phyloP scores from a whole-genome alignment of 345 rosid genomes.

The Camelina neglecta region DNA sequence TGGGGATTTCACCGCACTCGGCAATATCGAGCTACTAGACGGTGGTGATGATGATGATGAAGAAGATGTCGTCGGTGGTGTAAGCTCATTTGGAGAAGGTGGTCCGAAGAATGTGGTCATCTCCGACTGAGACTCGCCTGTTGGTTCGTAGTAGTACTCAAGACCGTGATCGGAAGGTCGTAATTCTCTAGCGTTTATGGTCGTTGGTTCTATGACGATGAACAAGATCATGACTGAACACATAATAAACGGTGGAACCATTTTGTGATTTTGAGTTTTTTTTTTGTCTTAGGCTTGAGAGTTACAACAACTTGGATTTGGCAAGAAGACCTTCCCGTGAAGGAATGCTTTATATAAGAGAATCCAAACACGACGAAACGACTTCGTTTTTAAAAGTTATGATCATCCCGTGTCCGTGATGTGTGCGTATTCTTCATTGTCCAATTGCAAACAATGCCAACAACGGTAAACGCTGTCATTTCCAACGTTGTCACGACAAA shows the following conservation, averaged over 20 bases:
- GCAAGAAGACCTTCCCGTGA: slow-evolving; percentile 14
- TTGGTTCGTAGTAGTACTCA: slow-evolving; percentile 54
- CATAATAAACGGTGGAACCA: slow-evolving; percentile 32
- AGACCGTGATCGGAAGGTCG: slow-evolving; percentile 82
- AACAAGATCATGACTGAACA: slow-evolving; percentile 8
- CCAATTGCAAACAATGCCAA: neutral
- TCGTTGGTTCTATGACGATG: slow-evolving; percentile 25
- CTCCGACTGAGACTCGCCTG: slow-evolving; percentile 47
- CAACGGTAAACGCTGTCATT: neutral
- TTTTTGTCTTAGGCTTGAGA: neutral
- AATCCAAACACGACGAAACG: slow-evolving; percentile 6
- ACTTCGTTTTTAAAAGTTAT: neutral
- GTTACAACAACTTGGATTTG: neutral
- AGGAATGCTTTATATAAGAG: slow-evolving; percentile 21
- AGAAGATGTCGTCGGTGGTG: neutral
- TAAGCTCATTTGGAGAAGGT: slow-evolving; percentile 30
- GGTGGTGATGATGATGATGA: slow-evolving; percentile 9
- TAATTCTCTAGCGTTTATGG: slow-evolving; percentile 50
- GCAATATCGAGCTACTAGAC: slow-evolving; percentile 27
- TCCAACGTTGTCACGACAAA: neutral
- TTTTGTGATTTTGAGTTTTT: slow-evolving; percentile 4
- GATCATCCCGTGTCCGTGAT: too few species aligned
- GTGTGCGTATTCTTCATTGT: neutral
- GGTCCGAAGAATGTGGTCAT: slow-evolving; percentile 64
- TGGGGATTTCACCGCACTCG: slow-evolving; percentile 45